These are phyloP conservation scores for Telfairia occidentalis DNA, from an alignment of 331 rosid genomes.

Conservation along the genomic window DNA sequence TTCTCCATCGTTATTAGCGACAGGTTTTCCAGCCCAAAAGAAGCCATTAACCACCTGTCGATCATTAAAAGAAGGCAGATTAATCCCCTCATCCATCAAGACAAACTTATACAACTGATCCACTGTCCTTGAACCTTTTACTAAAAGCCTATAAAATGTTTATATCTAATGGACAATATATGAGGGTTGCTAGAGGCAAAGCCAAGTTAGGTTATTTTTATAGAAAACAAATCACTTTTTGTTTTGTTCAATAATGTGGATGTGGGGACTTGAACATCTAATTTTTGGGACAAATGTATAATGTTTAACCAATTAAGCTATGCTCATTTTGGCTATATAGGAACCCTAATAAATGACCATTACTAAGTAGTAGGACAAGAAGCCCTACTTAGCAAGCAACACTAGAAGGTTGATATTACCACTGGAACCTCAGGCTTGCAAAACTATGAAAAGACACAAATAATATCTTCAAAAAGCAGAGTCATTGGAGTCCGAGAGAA, in stretches of 20 bases:
- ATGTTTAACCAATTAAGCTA: too few relatives aligned
- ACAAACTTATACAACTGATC: not conserved
- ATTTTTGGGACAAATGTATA: too few relatives aligned
- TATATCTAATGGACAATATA: not conserved
- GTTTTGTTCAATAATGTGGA: too few relatives aligned
- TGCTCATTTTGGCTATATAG: too few relatives aligned
- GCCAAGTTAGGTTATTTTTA: not conserved
- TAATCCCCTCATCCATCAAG: not conserved
- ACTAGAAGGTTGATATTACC: not conserved
- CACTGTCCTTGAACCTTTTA: not conserved
- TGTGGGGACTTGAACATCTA: too few relatives aligned
- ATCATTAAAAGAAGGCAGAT: slow-evolving; percentile 13
- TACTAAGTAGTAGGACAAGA: not conserved
- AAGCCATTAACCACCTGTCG: slow-evolving; percentile 92
- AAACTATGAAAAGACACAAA: not conserved
- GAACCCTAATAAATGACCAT: not conserved
- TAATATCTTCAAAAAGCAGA: not conserved
- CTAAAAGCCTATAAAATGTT: not conserved
- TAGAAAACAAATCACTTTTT: not conserved
- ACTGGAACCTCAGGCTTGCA: not conserved
- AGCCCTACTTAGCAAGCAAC: not conserved
- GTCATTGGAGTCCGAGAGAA: not conserved
- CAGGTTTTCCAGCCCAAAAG: slow-evolving; percentile 89
- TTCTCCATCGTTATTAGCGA: slow-evolving; percentile 44
- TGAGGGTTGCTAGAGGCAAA: not conserved